Conservation (phyloP, 208 protist species). For the Acanthamoeba royreba region DNA sequence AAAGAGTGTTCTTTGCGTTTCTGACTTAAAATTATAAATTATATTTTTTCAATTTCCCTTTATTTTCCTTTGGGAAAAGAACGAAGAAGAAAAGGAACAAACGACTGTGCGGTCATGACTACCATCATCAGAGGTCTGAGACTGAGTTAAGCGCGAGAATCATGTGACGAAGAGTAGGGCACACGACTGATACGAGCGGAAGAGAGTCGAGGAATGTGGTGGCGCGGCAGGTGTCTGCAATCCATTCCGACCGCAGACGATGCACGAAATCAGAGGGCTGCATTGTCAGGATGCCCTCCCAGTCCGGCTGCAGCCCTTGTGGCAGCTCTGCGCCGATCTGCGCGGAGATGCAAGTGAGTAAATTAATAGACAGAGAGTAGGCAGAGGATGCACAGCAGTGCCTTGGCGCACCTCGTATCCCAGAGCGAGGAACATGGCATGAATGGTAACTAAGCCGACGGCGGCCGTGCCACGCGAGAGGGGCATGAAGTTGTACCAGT, state of each 20-base stretch:
- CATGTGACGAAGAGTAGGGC: not conserved
- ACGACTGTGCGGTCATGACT: too few relatives aligned
- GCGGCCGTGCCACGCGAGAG: conserved; percentile 73
- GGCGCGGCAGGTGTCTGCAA: not conserved
- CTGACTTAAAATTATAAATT: too few relatives aligned
- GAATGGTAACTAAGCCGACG: conserved; percentile 41
- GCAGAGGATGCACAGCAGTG: not conserved
- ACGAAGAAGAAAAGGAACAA: too few relatives aligned
- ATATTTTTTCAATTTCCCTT: too few relatives aligned
- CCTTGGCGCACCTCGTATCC: conserved; percentile 7
- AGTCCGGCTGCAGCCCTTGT: not conserved
- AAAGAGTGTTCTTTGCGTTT: too few relatives aligned
- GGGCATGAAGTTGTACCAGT: conserved; percentile 83
- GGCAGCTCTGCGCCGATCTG: conserved; percentile 22
- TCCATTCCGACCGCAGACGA: not conserved
- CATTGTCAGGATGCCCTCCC: conserved; percentile 46
- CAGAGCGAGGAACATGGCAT: conserved; percentile 41
- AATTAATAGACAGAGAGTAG: not conserved
- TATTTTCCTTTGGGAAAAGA: too few relatives aligned
- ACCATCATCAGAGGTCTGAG: too few relatives aligned
- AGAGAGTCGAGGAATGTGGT: not conserved
- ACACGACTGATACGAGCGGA: not conserved
- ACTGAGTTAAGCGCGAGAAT: conserved; percentile 21
- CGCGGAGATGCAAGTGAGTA: not conserved
- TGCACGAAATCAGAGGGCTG: not conserved